A percentile compares a stretch with the other conserved stretches of the same genome.
phyloP scores from a whole-genome alignment of 805 yeast genomes.

The Cyberlindnera mississippiensis region DNA sequence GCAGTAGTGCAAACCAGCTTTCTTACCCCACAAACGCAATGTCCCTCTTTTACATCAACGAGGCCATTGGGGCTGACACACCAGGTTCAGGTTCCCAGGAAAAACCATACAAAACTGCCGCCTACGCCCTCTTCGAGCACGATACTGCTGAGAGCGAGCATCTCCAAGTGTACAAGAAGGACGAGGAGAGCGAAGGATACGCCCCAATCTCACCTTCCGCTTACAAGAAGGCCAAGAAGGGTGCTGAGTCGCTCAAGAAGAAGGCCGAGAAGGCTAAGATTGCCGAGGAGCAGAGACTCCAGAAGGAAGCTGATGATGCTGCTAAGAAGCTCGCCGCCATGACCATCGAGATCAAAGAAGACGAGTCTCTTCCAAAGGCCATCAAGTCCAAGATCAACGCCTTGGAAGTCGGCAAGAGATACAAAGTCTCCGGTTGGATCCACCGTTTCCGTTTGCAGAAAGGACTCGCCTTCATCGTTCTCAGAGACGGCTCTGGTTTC shows the following conservation, averaged over 20 bases:
- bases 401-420: slow-evolving; percentile 61
- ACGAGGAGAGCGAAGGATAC: slow-evolving; percentile 43
- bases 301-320: slow-evolving; percentile 65
- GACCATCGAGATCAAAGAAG: slow-evolving; percentile 73
- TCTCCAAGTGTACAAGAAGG: slow-evolving; percentile 55
- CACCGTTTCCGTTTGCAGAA: slow-evolving; percentile 93
- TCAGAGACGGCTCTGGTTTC: slow-evolving; percentile 94
- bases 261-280: slow-evolving; percentile 49
- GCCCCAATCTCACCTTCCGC: slow-evolving; percentile 85
- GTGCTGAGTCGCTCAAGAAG: slow-evolving; percentile 87
- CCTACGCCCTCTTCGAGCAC: slow-evolving; percentile 65
- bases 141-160: slow-evolving; percentile 36
- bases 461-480: slow-evolving; percentile 83
- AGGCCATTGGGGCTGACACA: slow-evolving; percentile 64
- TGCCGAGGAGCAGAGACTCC: slow-evolving; percentile 47
- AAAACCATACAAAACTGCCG: slow-evolving; percentile 75
- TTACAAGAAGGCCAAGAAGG: slow-evolving; percentile 93
- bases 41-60: slow-evolving; percentile 64
- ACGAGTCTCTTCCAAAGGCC: slow-evolving; percentile 68
- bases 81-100: slow-evolving; percentile 56
- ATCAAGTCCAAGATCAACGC: slow-evolving; percentile 54
- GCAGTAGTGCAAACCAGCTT: no score
- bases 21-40: no score
- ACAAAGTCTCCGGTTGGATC: slow-evolving; percentile 87
- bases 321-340: slow-evolving; percentile 75